Percentiles rank a stretch among this genome's conserved stretches.
phyloP scores from a whole-genome alignment of 2,329 filamentous ascomycete species.

The Drechslera avenae region DNA sequence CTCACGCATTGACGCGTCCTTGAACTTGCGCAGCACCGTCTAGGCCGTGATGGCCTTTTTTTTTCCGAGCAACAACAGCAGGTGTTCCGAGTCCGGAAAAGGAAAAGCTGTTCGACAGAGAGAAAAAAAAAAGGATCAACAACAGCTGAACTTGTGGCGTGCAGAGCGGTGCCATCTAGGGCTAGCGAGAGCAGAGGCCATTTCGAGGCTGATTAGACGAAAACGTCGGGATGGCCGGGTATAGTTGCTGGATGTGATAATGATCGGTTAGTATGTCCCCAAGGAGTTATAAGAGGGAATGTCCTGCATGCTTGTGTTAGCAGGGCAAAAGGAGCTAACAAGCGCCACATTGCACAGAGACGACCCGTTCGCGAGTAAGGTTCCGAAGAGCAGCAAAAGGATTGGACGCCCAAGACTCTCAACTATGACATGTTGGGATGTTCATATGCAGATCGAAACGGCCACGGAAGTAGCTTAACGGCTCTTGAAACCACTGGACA shows the following conservation, averaged over 20 bases:
- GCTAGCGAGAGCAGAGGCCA: constrained; percentile 58
- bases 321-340: constrained; percentile 23
- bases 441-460: constrained; percentile 60
- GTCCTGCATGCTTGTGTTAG: constrained; percentile 22
- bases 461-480: constrained; percentile 59
- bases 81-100: constrained; percentile 27
- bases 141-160: constrained; percentile 57
- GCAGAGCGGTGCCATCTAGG: constrained; percentile 60
- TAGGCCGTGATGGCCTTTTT: too few species aligned
- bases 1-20: too few species aligned
- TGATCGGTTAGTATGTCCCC: constrained; percentile 48
- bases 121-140: constrained; percentile 56
- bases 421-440: too few species aligned
- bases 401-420: constrained; percentile 59
- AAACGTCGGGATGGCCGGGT: too few species aligned
- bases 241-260: too few species aligned
- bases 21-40: too few species aligned
- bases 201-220: constrained; percentile 49
- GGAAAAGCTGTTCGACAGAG: too few species aligned
- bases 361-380: too few species aligned
- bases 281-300: background rate
- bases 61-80: constrained; percentile 57
- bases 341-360: constrained; percentile 42
- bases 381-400: constrained; percentile 53
- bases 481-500: constrained; percentile 57